Percentiles rank a stretch among this genome's conserved stretches.
phyloP scores from a whole-genome alignment of 805 yeast genomes.

The Zygoascus flipseniorum region DNA sequence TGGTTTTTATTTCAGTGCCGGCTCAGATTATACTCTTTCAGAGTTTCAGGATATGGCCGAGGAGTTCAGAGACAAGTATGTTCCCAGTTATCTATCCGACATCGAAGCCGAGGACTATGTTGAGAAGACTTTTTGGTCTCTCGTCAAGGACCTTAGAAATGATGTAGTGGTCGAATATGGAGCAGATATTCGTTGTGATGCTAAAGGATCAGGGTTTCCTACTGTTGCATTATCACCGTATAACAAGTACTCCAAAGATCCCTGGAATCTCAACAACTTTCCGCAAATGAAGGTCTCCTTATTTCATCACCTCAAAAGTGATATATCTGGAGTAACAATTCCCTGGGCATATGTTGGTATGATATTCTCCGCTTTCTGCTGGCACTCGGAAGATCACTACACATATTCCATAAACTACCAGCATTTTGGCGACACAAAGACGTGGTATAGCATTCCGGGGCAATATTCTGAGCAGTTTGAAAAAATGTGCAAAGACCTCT shows the following conservation, averaged over 20 bases:
- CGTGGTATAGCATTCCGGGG: constrained; percentile 91
- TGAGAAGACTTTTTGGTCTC: constrained; percentile 31
- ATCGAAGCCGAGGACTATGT: constrained; percentile 17
- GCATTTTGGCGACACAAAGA: constrained; percentile 80
- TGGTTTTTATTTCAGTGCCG: constrained; percentile 80
- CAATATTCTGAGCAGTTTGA: constrained; percentile 57
- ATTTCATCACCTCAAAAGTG: constrained; percentile 25
- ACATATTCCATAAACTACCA: constrained; percentile 88
- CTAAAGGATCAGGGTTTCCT: constrained; percentile 33
- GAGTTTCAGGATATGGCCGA: constrained; percentile 54
- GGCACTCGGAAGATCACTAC: constrained; percentile 96
- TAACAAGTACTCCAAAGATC: constrained; percentile 26
- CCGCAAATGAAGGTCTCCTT: constrained; percentile 29
- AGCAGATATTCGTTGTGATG: constrained; percentile 31
- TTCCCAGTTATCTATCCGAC: constrained; percentile 17
- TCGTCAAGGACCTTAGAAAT: constrained; percentile 23
- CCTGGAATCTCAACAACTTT: constrained; percentile 32
- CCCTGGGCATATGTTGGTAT: constrained; percentile 96
- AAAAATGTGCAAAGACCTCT: constrained; percentile 44
- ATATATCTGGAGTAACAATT: constrained; percentile 81
- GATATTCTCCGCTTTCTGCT: constrained; percentile 82
- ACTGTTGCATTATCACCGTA: constrained; percentile 21
- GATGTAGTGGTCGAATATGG: constrained; percentile 33
- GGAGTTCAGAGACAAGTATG: constrained; percentile 39
- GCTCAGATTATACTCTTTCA: constrained; percentile 43